These are phyloP conservation scores for Clonostachys rhizophaga DNA, from an alignment of 2,329 filamentous ascomycete species.

Conservation along the genomic window DNA sequence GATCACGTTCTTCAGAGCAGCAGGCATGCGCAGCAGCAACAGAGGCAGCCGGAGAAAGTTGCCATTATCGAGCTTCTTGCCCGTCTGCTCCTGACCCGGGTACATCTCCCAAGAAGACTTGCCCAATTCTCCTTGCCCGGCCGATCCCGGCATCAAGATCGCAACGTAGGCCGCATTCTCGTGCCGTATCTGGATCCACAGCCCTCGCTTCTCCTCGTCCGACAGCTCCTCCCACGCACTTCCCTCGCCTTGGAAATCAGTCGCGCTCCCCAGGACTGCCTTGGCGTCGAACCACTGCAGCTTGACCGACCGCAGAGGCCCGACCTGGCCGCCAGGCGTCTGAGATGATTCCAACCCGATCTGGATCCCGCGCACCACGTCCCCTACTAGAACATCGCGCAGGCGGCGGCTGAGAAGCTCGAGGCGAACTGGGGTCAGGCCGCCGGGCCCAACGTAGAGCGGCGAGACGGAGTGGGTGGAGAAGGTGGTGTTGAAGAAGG, in stretches of 20 bases:
- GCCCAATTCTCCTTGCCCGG: neutral
- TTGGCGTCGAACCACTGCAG: slow-evolving; percentile 38
- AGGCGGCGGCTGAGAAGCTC: slow-evolving; percentile 38
- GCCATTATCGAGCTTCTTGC: slow-evolving; percentile 3
- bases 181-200: slow-evolving; percentile 45
- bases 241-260: slow-evolving; percentile 4
- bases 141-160: slow-evolving; percentile 37
- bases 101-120: slow-evolving; percentile 10
- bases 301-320: slow-evolving; percentile 37
- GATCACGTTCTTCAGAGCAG: slow-evolving; percentile 41
- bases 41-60: slow-evolving; percentile 45
- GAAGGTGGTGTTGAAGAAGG: slow-evolving; percentile 56
- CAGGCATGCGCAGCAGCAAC: slow-evolving; percentile 50
- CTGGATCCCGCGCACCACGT: slow-evolving; percentile 56
- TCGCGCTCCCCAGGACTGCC: slow-evolving; percentile 19
- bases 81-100: slow-evolving; percentile 4
- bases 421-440: slow-evolving; percentile 31
- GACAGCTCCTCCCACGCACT: slow-evolving; percentile 6
- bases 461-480: slow-evolving; percentile 52
- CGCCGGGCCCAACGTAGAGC: slow-evolving; percentile 38
- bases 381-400: slow-evolving; percentile 50
- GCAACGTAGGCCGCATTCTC: slow-evolving; percentile 47
- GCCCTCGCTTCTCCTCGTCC: slow-evolving; percentile 18
- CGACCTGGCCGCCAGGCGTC: slow-evolving; percentile 28
- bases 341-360: slow-evolving; percentile 40